Conservation (phyloP, 2,329 filamentous ascomycete genomes). For the Phaeosphaeriaceae sp. region DNA sequence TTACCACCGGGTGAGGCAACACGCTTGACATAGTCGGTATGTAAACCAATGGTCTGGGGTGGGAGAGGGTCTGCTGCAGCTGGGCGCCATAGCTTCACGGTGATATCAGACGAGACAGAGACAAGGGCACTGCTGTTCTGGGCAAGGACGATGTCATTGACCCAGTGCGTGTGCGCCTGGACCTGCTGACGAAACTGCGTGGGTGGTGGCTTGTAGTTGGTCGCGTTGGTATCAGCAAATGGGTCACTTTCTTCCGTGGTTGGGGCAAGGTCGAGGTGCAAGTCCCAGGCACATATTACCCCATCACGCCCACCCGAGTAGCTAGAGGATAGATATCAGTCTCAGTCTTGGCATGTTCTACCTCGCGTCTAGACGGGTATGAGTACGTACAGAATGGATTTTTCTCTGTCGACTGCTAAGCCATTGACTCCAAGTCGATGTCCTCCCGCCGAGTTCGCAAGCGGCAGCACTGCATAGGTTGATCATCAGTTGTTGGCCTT, state of each 20-base stretch:
- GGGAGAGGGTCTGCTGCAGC: constrained; percentile 66
- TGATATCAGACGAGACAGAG: constrained; percentile 91
- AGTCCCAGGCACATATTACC: constrained; percentile 93
- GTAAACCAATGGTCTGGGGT: constrained; percentile 83
- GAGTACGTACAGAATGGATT: constrained; percentile 78
- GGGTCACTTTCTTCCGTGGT: constrained; percentile 49
- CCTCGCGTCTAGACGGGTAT: background rate
- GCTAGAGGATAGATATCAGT: constrained; percentile 58
- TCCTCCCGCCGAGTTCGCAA: constrained; percentile 76
- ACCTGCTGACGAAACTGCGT: constrained; percentile 67
- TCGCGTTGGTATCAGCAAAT: constrained; percentile 45
- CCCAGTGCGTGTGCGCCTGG: constrained; percentile 92
- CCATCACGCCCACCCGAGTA: constrained; percentile 97
- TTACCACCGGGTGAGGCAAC: constrained; percentile 76
- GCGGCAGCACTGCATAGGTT: constrained; percentile 66
- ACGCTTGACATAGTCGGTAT: constrained; percentile 96
- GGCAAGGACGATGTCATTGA: constrained; percentile 87
- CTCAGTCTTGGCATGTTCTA: constrained; percentile 5
- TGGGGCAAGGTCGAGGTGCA: constrained; percentile 69
- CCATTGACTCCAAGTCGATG: constrained; percentile 96
- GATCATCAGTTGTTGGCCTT: constrained; percentile 15
- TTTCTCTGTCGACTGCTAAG: constrained; percentile 81
- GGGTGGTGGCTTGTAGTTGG: constrained; percentile 49
- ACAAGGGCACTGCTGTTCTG: constrained; percentile 80
- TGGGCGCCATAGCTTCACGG: constrained; percentile 91